Percentiles rank a stretch among this genome's conserved stretches.
These are phyloP conservation scores for Camellia japonica DNA, from an alignment of 148 eudicot genomes.

Conservation along the genomic window DNA sequence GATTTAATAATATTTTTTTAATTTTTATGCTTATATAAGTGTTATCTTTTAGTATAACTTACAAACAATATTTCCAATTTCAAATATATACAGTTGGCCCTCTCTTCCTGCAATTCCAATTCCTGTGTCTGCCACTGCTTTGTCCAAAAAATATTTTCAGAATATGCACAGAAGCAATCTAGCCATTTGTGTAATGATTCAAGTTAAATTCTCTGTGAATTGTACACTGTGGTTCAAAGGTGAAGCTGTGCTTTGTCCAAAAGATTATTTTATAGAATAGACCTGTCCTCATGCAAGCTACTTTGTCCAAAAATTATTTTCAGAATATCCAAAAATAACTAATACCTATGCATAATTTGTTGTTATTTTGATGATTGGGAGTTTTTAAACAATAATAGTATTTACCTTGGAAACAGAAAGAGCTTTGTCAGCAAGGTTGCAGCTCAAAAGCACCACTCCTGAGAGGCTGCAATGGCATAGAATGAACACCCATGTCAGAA, in stretches of 20 bases:
- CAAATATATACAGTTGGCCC: too few species aligned
- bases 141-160: neutral
- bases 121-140: neutral
- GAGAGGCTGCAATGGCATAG: slow-evolving; percentile 49
- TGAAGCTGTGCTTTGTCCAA: too few species aligned
- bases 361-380: too few species aligned
- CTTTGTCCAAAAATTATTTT: slow-evolving; percentile 6
- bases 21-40: too few species aligned
- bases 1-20: too few species aligned
- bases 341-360: too few species aligned
- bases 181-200: neutral
- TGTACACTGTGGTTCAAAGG: neutral
- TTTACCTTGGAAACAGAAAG: slow-evolving; percentile 57
- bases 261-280: too few species aligned
- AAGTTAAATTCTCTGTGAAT: neutral
- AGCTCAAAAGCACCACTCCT: slow-evolving; percentile 70
- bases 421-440: slow-evolving; percentile 53
- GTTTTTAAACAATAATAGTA: neutral
- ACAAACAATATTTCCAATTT: too few species aligned
- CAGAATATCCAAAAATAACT: too few species aligned
- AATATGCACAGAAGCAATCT: neutral
- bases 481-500: neutral
- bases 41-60: too few species aligned
- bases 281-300: too few species aligned
- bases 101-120: too few species aligned